phyloP scores from a whole-genome alignment of 2,329 filamentous ascomycete genomes.

The Hypocrella siamensis region DNA sequence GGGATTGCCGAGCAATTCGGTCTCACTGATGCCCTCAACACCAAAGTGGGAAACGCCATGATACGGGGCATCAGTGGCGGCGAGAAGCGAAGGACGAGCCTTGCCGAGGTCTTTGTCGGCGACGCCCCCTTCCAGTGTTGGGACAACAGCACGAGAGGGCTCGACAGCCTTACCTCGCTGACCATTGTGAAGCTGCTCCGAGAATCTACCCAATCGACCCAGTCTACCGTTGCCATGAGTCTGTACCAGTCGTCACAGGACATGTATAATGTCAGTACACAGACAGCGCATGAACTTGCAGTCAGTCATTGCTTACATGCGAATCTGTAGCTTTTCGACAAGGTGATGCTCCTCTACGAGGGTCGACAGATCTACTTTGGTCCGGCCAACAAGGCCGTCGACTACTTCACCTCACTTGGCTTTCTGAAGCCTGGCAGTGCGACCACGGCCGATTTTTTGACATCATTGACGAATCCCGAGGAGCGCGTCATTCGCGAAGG shows the following conservation, averaged over 20 bases:
- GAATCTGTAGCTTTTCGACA: constrained; percentile 41
- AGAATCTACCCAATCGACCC: background rate
- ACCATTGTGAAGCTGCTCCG: background rate
- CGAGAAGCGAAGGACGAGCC: constrained; percentile 53
- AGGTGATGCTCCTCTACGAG: constrained; percentile 51
- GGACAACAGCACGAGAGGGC: constrained; percentile 51
- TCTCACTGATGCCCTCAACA: constrained; percentile 34
- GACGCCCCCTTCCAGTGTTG: constrained; percentile 45
- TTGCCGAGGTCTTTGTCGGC: constrained; percentile 46
- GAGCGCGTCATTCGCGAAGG: constrained; percentile 44
- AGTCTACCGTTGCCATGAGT: background rate
- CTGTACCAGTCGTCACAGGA: background rate
- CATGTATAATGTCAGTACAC: background rate
- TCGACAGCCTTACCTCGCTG: constrained; percentile 27
- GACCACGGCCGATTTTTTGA: constrained; percentile 51
- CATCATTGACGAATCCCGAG: constrained; percentile 48
- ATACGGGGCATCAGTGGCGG: constrained; percentile 53
- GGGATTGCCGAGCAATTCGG: background rate
- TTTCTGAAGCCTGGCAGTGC: constrained; percentile 46
- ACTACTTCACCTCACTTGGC: constrained; percentile 49
- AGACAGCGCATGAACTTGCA: background rate
- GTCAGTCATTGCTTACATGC: background rate
- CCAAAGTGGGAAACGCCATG: constrained; percentile 52
- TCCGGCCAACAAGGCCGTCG: constrained; percentile 36
- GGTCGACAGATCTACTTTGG: constrained; percentile 54